Evolutionary conservation across 2,329 filamentous ascomycete species (phyloP).

Genomic region (Pseudocercospora musae): DNA sequence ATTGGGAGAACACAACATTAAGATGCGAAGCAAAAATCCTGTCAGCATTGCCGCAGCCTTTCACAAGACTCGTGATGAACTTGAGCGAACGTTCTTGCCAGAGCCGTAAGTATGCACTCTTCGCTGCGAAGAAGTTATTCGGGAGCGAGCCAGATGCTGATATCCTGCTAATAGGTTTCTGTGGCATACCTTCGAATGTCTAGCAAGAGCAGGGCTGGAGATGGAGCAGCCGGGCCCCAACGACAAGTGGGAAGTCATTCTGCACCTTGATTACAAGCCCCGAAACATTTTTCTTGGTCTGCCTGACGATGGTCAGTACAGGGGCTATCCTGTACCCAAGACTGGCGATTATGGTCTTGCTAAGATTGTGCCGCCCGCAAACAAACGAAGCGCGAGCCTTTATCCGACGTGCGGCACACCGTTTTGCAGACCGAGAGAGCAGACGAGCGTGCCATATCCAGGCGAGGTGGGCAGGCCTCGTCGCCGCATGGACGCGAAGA

Average conservation of each 20-base stretch:
- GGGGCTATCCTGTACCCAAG: conserved; percentile 12
- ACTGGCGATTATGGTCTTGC: conserved; percentile 17
- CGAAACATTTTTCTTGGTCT: conserved; percentile 14
- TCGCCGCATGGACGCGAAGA: conserved; percentile 7
- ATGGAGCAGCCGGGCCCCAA: conserved; percentile 14
- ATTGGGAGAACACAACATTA: background rate
- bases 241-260: conserved; percentile 10
- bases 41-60: background rate
- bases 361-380: background rate
- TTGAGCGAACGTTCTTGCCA: conserved; percentile 1
- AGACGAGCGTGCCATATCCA: background rate
- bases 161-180: conserved; percentile 3
- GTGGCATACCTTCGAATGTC: conserved; percentile 16
- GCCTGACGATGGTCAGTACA: background rate
- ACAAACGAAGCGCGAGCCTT: background rate
- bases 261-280: conserved; percentile 18
- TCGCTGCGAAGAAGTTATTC: background rate
- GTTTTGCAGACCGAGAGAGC: background rate
- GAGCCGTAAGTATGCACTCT: conserved; percentile 2
- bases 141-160: background rate
- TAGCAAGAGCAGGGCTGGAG: conserved; percentile 15
- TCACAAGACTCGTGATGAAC: background rate
- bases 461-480: background rate
- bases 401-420: background rate
- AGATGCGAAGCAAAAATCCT: background rate